Percentiles rank a stretch among this genome's conserved stretches.
Evolutionary conservation across 2,329 filamentous ascomycete genomes (phyloP).

Genomic region (Aspergillus ruber): DNA sequence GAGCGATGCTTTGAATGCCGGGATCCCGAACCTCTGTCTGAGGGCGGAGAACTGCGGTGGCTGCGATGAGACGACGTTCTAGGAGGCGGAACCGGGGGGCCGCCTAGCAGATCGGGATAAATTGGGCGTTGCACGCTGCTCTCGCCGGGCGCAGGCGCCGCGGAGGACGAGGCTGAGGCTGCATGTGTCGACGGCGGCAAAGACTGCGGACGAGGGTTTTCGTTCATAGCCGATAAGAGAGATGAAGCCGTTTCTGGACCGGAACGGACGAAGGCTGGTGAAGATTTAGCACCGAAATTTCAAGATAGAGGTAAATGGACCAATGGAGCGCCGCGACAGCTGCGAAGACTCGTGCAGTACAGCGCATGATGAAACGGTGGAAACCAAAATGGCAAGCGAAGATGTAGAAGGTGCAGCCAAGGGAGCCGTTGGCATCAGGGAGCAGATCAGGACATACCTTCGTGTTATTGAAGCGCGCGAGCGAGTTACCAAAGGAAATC

Average conservation of each 20-base stretch:
- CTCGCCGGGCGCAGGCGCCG: conserved; percentile 21
- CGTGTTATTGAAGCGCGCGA: conserved; percentile 20
- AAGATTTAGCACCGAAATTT: conserved; percentile 17
- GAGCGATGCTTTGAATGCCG: conserved; percentile 34
- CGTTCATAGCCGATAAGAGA: conserved; percentile 35
- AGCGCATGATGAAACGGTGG: conserved; percentile 43
- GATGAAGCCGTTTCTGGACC: conserved; percentile 13
- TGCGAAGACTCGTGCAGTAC: conserved; percentile 45
- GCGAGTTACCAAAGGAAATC: conserved; percentile 12
- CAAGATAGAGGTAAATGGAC: conserved; percentile 7
- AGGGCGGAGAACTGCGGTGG: conserved; percentile 30
- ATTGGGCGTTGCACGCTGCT: conserved; percentile 26
- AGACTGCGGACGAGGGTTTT: conserved; percentile 39
- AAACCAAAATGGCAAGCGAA: conserved; percentile 33
- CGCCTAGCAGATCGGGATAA: conserved; percentile 47
- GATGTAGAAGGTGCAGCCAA: conserved; percentile 47
- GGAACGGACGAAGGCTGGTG: conserved; percentile 26
- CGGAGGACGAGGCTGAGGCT: conserved; percentile 33
- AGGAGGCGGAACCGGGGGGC: conserved; percentile 66
- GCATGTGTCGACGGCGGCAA: conserved; percentile 36
- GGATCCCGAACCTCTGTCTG: conserved; percentile 34
- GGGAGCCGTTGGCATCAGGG: conserved; percentile 50
- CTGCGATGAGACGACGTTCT: conserved; percentile 71
- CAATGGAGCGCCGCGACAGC: conserved; percentile 18
- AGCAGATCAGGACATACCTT: conserved; percentile 58